Conservation (phyloP, 805 yeast species). For the Millerozyma acaciae region DNA sequence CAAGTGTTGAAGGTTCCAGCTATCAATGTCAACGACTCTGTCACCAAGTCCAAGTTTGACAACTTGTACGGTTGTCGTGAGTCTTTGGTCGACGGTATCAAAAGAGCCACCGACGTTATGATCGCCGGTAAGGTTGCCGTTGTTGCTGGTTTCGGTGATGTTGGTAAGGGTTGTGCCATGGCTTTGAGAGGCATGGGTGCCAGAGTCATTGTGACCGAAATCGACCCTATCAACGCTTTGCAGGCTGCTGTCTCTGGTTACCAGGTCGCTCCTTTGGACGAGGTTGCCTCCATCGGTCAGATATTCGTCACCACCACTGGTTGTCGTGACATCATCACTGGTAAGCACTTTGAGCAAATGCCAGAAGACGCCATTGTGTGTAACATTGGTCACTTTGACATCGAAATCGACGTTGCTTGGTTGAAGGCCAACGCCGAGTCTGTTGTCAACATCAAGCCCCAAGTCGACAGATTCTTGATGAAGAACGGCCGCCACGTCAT, state of each 20-base stretch:
- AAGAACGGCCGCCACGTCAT: constrained; percentile 88
- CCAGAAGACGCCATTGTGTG: constrained; percentile 99
- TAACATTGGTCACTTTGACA: constrained; percentile 99
- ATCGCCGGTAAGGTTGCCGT: constrained; percentile 98
- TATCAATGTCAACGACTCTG: constrained; percentile 97
- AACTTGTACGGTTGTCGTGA: constrained; percentile 99
- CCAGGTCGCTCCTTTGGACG: constrained; percentile 94
- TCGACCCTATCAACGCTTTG: constrained; percentile 97
- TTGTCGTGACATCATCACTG: constrained; percentile 95
- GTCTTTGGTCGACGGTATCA: constrained; percentile 96
- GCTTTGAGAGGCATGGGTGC: constrained; percentile 99
- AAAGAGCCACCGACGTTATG: constrained; percentile 99
- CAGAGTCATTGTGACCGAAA: constrained; percentile 93
- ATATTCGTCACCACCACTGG: constrained; percentile 99
- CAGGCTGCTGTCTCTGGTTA: constrained; percentile 99
- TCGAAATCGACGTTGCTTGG: constrained; percentile 99
- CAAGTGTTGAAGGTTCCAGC: constrained; percentile 94
- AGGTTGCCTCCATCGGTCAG: constrained; percentile 90
- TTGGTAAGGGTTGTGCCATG: constrained; percentile 99
- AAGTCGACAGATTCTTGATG: constrained; percentile 95
- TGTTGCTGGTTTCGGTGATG: constrained; percentile 99
- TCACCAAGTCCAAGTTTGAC: constrained; percentile 98
- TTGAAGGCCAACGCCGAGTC: constrained; percentile 89
- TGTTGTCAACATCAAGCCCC: constrained; percentile 97
- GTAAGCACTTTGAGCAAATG: constrained; percentile 83